Evolutionary conservation across 2,329 filamentous ascomycete species (phyloP).

Genomic region (Colletotrichum paranaense): DNA sequence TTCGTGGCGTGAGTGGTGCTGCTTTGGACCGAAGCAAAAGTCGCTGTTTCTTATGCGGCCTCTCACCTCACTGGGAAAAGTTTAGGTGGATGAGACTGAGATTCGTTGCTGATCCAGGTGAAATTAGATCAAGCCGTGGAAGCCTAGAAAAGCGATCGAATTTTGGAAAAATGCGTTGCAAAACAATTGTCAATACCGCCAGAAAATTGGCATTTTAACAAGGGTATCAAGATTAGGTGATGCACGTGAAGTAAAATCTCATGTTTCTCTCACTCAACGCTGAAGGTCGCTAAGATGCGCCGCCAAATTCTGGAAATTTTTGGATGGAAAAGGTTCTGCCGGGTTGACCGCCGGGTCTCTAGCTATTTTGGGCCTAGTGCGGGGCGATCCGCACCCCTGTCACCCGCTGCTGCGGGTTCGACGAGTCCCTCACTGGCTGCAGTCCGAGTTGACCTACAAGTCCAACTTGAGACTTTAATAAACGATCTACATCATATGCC

Average conservation of each 20-base stretch:
- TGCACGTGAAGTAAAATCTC: not conserved
- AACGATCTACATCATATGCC: not conserved
- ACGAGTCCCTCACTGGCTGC: conserved; percentile 1
- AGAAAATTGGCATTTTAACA: not conserved
- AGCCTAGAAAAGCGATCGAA: not conserved
- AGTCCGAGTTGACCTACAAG: conserved; percentile 10
- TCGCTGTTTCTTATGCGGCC: not conserved
- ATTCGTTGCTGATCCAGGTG: not conserved
- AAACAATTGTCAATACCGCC: not conserved
- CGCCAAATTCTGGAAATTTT: conserved; percentile 45
- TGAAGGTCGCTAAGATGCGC: conserved; percentile 22
- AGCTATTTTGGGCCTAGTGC: conserved; percentile 48
- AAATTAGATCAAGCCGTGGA: not conserved
- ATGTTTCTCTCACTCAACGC: not conserved
- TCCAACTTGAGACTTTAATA: not conserved
- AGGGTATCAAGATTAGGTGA: conserved; percentile 16
- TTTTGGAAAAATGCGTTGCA: not conserved
- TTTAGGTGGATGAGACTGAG: not conserved
- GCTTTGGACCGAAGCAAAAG: not conserved
- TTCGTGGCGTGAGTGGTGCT: not conserved
- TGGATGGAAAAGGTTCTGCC: conserved; percentile 50
- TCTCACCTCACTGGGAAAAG: not conserved
- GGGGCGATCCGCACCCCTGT: conserved; percentile 40
- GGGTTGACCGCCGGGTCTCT: conserved; percentile 46
- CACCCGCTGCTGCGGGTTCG: not conserved